A percentile compares a stretch with the other conserved stretches of the same genome.
Evolutionary conservation across 108 stramenopile species (phyloP).

Genomic region (Cyclotella choctawhatcheeana): DNA sequence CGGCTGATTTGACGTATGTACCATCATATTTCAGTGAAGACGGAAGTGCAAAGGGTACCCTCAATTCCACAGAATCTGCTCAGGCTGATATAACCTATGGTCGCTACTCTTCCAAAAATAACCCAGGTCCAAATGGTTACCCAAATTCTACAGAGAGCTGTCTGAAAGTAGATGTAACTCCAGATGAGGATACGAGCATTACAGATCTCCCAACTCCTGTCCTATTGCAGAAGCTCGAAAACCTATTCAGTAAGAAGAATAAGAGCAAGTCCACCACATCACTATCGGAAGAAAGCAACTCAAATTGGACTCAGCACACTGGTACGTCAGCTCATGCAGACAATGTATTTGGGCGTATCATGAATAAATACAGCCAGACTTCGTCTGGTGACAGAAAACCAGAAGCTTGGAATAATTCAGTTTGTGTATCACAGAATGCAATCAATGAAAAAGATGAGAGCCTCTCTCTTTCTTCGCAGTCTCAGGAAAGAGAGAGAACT

Average conservation of each 20-base stretch:
- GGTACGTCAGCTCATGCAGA: not conserved
- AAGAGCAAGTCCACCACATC: not conserved
- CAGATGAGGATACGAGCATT: not conserved
- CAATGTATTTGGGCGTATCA: constrained; percentile 22
- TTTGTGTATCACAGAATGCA: not conserved
- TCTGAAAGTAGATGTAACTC: not conserved
- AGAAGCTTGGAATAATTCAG: constrained; percentile 1
- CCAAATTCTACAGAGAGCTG: too few relatives aligned
- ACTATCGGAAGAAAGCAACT: not conserved
- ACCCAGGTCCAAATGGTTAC: too few relatives aligned
- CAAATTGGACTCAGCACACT: too few relatives aligned
- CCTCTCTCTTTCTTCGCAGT: not conserved
- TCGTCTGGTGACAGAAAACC: not conserved
- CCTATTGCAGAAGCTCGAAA: not conserved
- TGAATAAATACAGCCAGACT: constrained; percentile 22
- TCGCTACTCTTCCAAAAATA: too few relatives aligned
- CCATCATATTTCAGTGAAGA: constrained; percentile 23
- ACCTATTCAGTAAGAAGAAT: constrained; percentile 1
- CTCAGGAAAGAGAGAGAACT: not conserved
- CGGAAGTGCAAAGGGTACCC: not conserved
- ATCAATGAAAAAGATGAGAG: not conserved
- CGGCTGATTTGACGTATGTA: constrained; percentile 12
- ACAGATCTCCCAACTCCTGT: constrained; percentile 3
- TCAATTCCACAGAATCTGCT: too few relatives aligned
- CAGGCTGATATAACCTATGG: too few relatives aligned